Percentiles rank a stretch among this genome's conserved stretches.
phyloP scores from a whole-genome alignment of 768 basidiomycete genomes.

The Kwoniella bestiolae region DNA sequence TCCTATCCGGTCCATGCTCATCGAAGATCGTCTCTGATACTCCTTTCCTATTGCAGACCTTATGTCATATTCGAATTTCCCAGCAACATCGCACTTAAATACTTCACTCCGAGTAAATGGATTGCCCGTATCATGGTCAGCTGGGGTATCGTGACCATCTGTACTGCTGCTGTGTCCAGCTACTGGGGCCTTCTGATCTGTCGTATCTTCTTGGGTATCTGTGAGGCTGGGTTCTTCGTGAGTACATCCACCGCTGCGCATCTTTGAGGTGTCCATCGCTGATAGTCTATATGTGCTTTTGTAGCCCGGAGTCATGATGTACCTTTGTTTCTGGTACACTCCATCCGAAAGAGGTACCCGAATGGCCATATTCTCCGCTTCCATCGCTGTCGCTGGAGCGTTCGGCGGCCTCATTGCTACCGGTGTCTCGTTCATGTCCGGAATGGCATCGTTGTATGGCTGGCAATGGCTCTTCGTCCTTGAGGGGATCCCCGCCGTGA shows the following conservation, averaged over 20 bases:
- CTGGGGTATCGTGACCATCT: slow-evolving; percentile 46
- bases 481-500: slow-evolving; percentile 34
- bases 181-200: slow-evolving; percentile 52
- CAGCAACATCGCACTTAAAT: slow-evolving; percentile 38
- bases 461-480: slow-evolving; percentile 46
- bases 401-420: slow-evolving; percentile 85
- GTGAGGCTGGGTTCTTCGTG: slow-evolving; percentile 50
- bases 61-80: slow-evolving; percentile 47
- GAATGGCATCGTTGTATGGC: slow-evolving; percentile 29
- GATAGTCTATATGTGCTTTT: background rate
- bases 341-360: slow-evolving; percentile 42
- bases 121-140: slow-evolving; percentile 43
- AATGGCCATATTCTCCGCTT: slow-evolving; percentile 42
- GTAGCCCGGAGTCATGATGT: slow-evolving; percentile 37
- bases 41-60: slow-evolving; percentile 19
- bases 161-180: slow-evolving; percentile 42
- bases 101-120: slow-evolving; percentile 37
- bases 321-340: slow-evolving; percentile 49
- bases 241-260: slow-evolving; percentile 11
- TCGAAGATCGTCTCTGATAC: background rate
- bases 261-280: background rate
- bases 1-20: background rate
- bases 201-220: slow-evolving; percentile 54
- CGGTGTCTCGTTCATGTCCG: slow-evolving; percentile 68
- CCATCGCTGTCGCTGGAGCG: slow-evolving; percentile 32